Evolutionary conservation across 2,329 filamentous ascomycete species (phyloP).

Genomic region (Penicillium sp.): DNA sequence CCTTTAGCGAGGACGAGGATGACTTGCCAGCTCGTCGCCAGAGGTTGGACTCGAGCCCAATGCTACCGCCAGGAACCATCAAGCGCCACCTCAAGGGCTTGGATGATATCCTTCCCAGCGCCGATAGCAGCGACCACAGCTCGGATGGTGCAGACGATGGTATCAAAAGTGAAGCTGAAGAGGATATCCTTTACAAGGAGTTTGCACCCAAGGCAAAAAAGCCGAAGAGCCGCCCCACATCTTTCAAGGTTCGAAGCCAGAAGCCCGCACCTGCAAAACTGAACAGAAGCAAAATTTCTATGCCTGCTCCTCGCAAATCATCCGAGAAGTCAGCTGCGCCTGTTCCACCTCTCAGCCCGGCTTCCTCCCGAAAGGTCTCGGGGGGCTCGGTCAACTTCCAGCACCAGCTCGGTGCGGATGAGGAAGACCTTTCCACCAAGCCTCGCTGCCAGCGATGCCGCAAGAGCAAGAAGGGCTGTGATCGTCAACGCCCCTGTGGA

Average conservation of each 20-base stretch:
- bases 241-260: constrained; percentile 29
- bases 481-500: constrained; percentile 91
- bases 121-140: constrained; percentile 60
- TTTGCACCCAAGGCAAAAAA: constrained; percentile 51
- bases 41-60: constrained; percentile 40
- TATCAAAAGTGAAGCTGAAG: constrained; percentile 56
- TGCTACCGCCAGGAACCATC: constrained; percentile 45
- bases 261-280: constrained; percentile 30
- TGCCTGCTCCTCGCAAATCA: constrained; percentile 39
- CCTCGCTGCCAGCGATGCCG: constrained; percentile 96
- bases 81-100: constrained; percentile 50
- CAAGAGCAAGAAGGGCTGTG: constrained; percentile 99
- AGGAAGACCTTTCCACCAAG: constrained; percentile 91
- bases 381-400: constrained; percentile 63
- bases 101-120: constrained; percentile 55
- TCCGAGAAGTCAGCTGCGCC: constrained; percentile 32
- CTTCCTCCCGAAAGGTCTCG: constrained; percentile 53
- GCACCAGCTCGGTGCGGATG: constrained; percentile 63
- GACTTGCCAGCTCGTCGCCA: constrained; percentile 49
- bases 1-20: constrained; percentile 60
- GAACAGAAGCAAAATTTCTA: constrained; percentile 38
- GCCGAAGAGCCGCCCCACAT: constrained; percentile 49
- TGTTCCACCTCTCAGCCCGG: constrained; percentile 35
- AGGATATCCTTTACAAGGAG: constrained; percentile 37
- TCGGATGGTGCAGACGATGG: constrained; percentile 58